Evolutionary conservation across 2,329 filamentous ascomycete species (phyloP), one percentile per base, ranked within the genome.

Genomic region (Xylariaceae sp.): DNA sequence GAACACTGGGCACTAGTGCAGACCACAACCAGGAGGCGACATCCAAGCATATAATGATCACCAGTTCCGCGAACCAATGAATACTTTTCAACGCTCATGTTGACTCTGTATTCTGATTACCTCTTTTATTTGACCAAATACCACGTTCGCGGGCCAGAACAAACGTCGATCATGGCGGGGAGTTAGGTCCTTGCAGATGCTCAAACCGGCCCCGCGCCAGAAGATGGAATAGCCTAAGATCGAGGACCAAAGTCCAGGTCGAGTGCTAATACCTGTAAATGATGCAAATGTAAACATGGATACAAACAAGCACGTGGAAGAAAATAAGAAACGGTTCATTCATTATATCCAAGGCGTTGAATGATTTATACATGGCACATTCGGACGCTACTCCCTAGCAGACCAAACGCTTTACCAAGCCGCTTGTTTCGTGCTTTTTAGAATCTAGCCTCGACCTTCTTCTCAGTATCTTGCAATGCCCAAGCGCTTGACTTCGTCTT

Each of bases 401-500:
- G 9, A 21, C 5, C 21, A 19, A 2, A 40, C 16, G 16, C 26
- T 26, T 40, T 37, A 17, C 26, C 11, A 29, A 40, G 19, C 28
- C 28, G 28, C 12, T 23, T 12, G 5, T 19, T 23, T 4, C n/a
- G 8, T 37, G 1, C 3, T 14, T 28, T 28, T 60, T 75, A 86
- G 71, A 91, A 89, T 66, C 89, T 82, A 41, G 87, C 79, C 73
- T 89, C 79, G n/a, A 93, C 90, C 76, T 89, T 91, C 73, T 86
- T 78, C 74, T 87, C 78, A 5, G 84, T 87, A 71, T 96, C 91
- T 70, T 88, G 85, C 76, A 96, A 67, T 44, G 93, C 93, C 87
- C 89, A 96, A 17, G 86, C 86, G 70, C 83, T 88, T 43, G 74
- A 74, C 67, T 80, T 74, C 36, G 78, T 83, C 75, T 83, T 88